Base-by-base conservation (phyloP, 2,329 filamentous ascomycete species). In the Diaporthe eres region DNA sequence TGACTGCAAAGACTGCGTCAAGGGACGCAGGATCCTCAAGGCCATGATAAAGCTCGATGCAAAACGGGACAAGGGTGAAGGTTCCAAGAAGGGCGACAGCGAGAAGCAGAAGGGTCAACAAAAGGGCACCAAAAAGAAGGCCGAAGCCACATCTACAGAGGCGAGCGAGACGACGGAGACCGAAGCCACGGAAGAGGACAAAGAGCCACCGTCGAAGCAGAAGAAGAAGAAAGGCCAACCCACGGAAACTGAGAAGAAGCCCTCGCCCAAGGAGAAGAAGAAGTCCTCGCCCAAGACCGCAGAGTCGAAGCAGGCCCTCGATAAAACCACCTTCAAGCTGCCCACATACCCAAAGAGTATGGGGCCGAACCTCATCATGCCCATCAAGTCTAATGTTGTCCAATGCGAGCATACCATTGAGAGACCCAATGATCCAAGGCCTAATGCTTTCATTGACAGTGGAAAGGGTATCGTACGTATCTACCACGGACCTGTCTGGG, bases 391-490 rank as follows among this genome's bases (percentile, higher is more conserved):
- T 37, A 85, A 89, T 65, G 85, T 90, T 25, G 80, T 92, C 47
- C 86, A 90, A 72, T 85, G 90, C 2, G 90, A 92, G 79, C 88
- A 91, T 76, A 85, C 90, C 3, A 82, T 92, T 28, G 90, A 91
- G 78, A 83, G 82, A 1, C 83, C 84, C 4, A 83, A 86, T 58
- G 90, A 92, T 77, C 90, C 90, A 12, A 85, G 85, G 2, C 91
- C 90, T 17, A 92, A 92, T 78, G 89, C 90, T 57, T 92, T 90
- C 79, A 89, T 88, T 78, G 90, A 92, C 78, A 80, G 84, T n/a
- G 84, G 85, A 61, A 85, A 87, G 77, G 87, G 89, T 44, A 81
- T 90, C 28, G 84, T 90, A 68, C 88, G 90, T 19, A 87, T 92
- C 37, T 92, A 92, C 77, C 88, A 92, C 77, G 90, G 90, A 0